Evolutionary conservation across 1,284 basidiomycete species (phyloP).

Genomic region (Mycena citricolor): DNA sequence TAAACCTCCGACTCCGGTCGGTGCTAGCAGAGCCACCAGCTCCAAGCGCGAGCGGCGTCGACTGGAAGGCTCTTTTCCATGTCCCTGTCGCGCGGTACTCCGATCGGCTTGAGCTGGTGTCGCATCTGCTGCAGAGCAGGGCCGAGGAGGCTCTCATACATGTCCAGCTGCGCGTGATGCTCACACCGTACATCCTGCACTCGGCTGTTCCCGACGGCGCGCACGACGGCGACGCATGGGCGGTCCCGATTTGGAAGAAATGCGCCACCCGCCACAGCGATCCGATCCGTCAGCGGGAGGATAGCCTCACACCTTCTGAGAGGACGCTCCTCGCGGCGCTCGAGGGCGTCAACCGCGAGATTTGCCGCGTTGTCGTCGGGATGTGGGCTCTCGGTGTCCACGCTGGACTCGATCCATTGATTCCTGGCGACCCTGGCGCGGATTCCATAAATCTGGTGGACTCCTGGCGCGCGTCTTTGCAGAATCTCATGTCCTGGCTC

Average conservation of each 20-base stretch:
- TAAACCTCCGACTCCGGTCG: constrained; percentile 26
- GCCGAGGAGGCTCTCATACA: constrained; percentile 22
- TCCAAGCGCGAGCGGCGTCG: constrained; percentile 32
- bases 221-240: constrained; percentile 25
- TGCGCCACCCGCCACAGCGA: constrained; percentile 32
- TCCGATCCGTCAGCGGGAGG: constrained; percentile 3
- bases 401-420: constrained; percentile 4
- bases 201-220: constrained; percentile 5
- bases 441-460: constrained; percentile 14
- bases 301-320: constrained; percentile 23
- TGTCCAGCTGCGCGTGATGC: constrained; percentile 33
- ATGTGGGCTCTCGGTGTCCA: constrained; percentile 25
- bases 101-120: constrained; percentile 38
- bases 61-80: constrained; percentile 42
- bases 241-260: constrained; percentile 23
- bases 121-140: constrained; percentile 32
- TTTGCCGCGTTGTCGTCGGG: constrained; percentile 27
- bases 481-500: constrained; percentile 40
- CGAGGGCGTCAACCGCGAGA: constrained; percentile 27
- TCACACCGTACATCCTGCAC: constrained; percentile 34
- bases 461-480: constrained; percentile 30
- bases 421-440: neutral
- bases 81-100: constrained; percentile 42
- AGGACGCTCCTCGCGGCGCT: constrained; percentile 21
- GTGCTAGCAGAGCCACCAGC: constrained; percentile 1